Evolutionary conservation across 352 stramenopile species (phyloP).

Genomic region (Albugo candida): DNA sequence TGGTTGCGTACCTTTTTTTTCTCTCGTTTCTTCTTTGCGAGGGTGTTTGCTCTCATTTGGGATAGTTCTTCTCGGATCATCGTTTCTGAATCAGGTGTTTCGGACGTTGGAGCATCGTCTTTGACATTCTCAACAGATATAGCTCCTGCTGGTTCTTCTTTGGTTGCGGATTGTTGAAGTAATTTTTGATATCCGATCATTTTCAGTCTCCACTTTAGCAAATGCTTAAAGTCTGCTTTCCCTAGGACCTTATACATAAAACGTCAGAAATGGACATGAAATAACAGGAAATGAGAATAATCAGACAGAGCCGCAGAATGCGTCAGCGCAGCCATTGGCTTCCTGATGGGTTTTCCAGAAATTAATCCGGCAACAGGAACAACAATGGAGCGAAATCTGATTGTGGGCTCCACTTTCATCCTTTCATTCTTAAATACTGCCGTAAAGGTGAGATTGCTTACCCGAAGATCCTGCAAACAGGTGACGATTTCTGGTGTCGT

Average conservation of each 20-base stretch:
- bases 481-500: constrained; percentile 69
- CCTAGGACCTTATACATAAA: constrained; percentile 92
- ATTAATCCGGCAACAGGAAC: constrained; percentile 73
- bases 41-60: constrained; percentile 47
- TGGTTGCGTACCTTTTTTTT: constrained; percentile 66
- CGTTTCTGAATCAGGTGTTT: constrained; percentile 63
- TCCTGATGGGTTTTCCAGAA: constrained; percentile 79
- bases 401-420: constrained; percentile 41
- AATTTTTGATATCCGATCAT: constrained; percentile 81
- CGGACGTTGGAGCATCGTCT: constrained; percentile 21
- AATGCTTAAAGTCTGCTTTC: constrained; percentile 93
- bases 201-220: constrained; percentile 94
- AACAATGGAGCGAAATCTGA: constrained; percentile 30
- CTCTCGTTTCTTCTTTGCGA: constrained; percentile 77
- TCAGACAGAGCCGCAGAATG: constrained; percentile 39
- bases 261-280: neutral
- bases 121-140: constrained; percentile 11
- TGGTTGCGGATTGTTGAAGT: constrained; percentile 31
- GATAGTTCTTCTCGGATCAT: constrained; percentile 68
- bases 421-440: constrained; percentile 20
- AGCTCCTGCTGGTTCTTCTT: constrained; percentile 18
- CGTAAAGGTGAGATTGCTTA: constrained; percentile 9
- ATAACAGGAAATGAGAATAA: constrained; percentile 8
- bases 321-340: constrained; percentile 61
- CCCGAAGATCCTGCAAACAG: constrained; percentile 85